Percentiles rank a stretch among this genome's conserved stretches.
Evolutionary conservation across 805 yeast species (phyloP).

Genomic region (Kodamaea fukazawae): DNA sequence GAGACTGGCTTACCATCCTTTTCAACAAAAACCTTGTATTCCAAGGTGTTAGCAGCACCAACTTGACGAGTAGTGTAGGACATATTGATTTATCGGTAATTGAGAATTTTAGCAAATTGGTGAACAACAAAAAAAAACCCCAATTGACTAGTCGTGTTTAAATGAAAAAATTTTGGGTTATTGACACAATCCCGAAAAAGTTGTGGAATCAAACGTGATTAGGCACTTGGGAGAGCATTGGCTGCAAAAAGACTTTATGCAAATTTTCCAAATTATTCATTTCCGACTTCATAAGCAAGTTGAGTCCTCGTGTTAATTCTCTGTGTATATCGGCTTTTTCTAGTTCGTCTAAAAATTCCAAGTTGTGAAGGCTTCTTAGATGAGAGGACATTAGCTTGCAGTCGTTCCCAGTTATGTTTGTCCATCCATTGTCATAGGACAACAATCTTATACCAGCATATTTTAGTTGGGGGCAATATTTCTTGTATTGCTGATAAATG

Average conservation of each 20-base stretch:
- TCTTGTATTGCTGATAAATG: conserved; percentile 42
- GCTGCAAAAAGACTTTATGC: background rate
- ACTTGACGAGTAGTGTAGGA: conserved; percentile 85
- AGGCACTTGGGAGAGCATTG: background rate
- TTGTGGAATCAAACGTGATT: conserved; percentile 8
- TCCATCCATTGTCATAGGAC: conserved; percentile 29
- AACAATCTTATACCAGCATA: conserved; percentile 43
- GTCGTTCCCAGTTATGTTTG: conserved; percentile 22
- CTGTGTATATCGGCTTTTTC: conserved; percentile 20
- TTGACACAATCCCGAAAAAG: background rate
- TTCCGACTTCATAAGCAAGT: conserved; percentile 53
- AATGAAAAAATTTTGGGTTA: background rate
- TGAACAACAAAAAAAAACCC: background rate
- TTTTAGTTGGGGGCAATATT: conserved; percentile 9
- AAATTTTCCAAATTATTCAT: conserved; percentile 36
- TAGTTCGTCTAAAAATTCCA: conserved; percentile 2
- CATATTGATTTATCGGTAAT: conserved; percentile 37
- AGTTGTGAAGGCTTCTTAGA: background rate
- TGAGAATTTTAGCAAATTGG: background rate
- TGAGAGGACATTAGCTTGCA: conserved; percentile 16
- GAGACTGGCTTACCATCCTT: conserved; percentile 92
- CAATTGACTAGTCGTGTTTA: background rate
- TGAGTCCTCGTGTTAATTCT: conserved; percentile 54
- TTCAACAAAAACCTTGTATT: conserved; percentile 87
- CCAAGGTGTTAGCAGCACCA: conserved; percentile 94